These are phyloP conservation scores for Gamsiella multidivaricata DNA, from an alignment of 192 early-diverging fungal species.

Conservation along the genomic window DNA sequence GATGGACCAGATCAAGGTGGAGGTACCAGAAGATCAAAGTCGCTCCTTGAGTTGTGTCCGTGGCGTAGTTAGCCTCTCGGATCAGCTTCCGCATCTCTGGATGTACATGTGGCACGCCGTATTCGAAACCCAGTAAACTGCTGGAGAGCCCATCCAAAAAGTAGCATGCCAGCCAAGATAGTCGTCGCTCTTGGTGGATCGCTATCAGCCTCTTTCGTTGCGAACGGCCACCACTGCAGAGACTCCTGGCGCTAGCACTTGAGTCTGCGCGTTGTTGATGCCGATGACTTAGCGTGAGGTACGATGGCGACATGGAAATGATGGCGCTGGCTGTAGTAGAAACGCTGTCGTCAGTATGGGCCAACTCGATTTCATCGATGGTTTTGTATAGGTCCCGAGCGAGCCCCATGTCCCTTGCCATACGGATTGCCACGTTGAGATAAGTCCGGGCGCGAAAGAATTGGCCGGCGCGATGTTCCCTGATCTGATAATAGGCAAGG, in stretches of 20 bases:
- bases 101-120: constrained; percentile 3
- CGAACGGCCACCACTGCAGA: background rate
- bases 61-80: constrained; percentile 15
- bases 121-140: constrained; percentile 12
- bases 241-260: background rate
- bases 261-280: background rate
- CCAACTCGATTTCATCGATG: background rate
- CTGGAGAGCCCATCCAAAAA: constrained; percentile 39
- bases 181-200: constrained; percentile 29
- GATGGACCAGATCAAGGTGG: constrained; percentile 30
- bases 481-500: constrained; percentile 61
- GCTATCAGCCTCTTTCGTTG: background rate
- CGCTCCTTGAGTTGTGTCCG: constrained; percentile 19
- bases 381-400: constrained; percentile 9
- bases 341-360: background rate
- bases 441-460: constrained; percentile 56
- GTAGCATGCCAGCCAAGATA: constrained; percentile 34
- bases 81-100: constrained; percentile 31
- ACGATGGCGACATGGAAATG: background rate
- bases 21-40: constrained; percentile 44
- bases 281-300: background rate
- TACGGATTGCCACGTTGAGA: constrained; percentile 66
- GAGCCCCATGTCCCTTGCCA: constrained; percentile 77
- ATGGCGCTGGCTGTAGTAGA: background rate
- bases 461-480: constrained; percentile 49